A percentile compares a stretch with the other conserved stretches of the same genome.
Evolutionary conservation across 1,139 yeast species (phyloP).

Genomic region (Kodamaea ohmeri): DNA sequence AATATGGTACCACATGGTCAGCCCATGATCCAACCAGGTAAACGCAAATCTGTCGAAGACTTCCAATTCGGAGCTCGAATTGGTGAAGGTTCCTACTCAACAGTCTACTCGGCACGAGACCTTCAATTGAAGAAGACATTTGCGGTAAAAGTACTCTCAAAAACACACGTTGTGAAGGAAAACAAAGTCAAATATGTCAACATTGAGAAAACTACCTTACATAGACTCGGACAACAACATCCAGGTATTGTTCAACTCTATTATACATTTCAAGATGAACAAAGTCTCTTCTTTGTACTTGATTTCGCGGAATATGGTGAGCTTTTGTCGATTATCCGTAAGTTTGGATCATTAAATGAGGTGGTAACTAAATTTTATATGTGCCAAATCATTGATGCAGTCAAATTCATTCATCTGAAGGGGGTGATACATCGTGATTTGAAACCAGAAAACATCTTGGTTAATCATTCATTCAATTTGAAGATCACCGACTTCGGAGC

Average conservation of each 20-base stretch:
- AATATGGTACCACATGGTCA: no score
- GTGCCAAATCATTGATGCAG: slow-evolving; percentile 84
- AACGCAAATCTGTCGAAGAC: slow-evolving; percentile 50
- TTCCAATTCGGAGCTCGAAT: slow-evolving; percentile 68
- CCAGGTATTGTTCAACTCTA: slow-evolving; percentile 69
- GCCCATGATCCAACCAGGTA: neutral
- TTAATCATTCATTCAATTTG: slow-evolving; percentile 75
- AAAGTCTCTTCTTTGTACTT: slow-evolving; percentile 66
- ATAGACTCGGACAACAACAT: slow-evolving; percentile 63
- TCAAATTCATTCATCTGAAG: slow-evolving; percentile 72
- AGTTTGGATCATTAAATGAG: slow-evolving; percentile 55
- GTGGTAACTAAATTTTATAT: slow-evolving; percentile 48
- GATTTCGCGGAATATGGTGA: slow-evolving; percentile 85
- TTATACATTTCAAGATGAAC: slow-evolving; percentile 77
- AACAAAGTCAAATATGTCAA: slow-evolving; percentile 78
- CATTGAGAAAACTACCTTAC: slow-evolving; percentile 73
- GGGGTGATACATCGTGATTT: slow-evolving; percentile 94
- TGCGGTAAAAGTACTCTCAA: slow-evolving; percentile 73
- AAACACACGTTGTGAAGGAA: slow-evolving; percentile 72
- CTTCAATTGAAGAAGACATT: slow-evolving; percentile 53
- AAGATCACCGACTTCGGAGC: slow-evolving; percentile 98
- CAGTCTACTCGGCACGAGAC: slow-evolving; percentile 69
- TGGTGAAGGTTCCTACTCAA: slow-evolving; percentile 83
- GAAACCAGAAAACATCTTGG: slow-evolving; percentile 88
- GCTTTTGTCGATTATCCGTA: slow-evolving; percentile 57